Base-by-base conservation (phyloP, 306 rosid genomes). In the Lagenaria siceraria region DNA sequence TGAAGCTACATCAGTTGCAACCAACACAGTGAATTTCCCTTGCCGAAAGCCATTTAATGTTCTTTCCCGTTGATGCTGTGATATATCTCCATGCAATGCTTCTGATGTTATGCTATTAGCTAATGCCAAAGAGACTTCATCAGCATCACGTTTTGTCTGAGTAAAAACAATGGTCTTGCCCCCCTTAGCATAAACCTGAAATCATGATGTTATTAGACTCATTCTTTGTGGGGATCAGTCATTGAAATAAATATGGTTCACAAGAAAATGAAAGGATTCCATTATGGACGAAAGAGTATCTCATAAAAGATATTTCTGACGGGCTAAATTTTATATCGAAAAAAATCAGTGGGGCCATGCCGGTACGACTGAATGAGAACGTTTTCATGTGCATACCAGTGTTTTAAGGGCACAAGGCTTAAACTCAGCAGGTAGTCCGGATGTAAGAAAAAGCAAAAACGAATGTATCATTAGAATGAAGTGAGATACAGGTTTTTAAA, bases 161-260 rank as follows among this genome's bases (percentile, higher is more conserved):
- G 99, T 96, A 84, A 96, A 96, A 78, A 96, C 99, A 82, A 96
- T 96, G 83, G 98, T 88, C 90, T 94, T 94, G 77, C 98, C 98
- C 17, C 98, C 97, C 88, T 90, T 96, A 35, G 99, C 98, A 79
- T 96, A 96, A 74, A 89, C 98, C 99, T 96, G 85, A 82, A 74
- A 83, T 59, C 77, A 87, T 49, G n/a, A 58, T 36, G 79, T 63
- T 38, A 65, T 38, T 54, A 75, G 77, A 80, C 18, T 66, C 52
- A 10, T 7, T 24, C 5, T 58, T 58, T 25, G 36, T 3, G 36
- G 36, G 8, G 36, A 58, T 60, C 19, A 15, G 62, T 4, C 36
- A 60, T 60, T 60, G 25, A 60, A 60, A 60, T 60, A 25, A 25
- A 25, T 60, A 60, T 60, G 65, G 65, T 60, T 27, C 65, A 25